These are phyloP conservation scores for Insectozyma bohioensis DNA, from an alignment of 1,139 yeast species.

Conservation along the genomic window DNA sequence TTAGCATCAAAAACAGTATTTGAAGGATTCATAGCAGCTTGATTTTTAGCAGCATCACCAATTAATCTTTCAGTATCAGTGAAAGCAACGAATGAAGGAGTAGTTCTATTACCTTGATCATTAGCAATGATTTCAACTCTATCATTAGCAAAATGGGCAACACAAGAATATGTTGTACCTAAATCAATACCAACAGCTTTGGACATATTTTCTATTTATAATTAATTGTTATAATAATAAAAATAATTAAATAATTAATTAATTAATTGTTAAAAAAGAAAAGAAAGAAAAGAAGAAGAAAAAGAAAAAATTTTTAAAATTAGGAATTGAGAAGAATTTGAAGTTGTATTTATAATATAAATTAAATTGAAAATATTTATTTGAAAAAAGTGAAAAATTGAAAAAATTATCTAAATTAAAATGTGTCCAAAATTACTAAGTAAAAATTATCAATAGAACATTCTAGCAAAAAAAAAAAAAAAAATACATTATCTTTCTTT, in stretches of 20 bases:
- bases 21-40: constrained; percentile 95
- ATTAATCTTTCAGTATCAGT: constrained; percentile 95
- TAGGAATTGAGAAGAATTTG: constrained; percentile 1
- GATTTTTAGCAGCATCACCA: constrained; percentile 99
- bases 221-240: too few species aligned
- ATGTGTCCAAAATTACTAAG: too few species aligned
- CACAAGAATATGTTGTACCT: constrained; percentile 86
- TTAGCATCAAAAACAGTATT: constrained; percentile 98
- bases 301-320: constrained; percentile 3
- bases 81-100: constrained; percentile 98
- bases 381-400: constrained; percentile 6
- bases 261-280: constrained; percentile 2
- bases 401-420: constrained; percentile 1
- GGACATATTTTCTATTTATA: constrained; percentile 35
- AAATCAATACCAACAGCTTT: constrained; percentile 82
- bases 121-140: constrained; percentile 64
- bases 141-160: constrained; percentile 76
- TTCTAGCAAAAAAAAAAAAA: constrained; percentile 8
- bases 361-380: constrained; percentile 1
- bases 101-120: constrained; percentile 67
- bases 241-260: constrained; percentile 3
- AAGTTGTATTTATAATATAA: constrained; percentile 1
- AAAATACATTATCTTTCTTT: too few species aligned
- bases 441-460: constrained; percentile 4
- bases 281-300: constrained; percentile 6